A percentile compares a stretch with the other conserved stretches of the same genome.
Evolutionary conservation across 495 filamentous ascomycete species (phyloP).

Genomic region (Podospora bellae-mahoneyi): DNA sequence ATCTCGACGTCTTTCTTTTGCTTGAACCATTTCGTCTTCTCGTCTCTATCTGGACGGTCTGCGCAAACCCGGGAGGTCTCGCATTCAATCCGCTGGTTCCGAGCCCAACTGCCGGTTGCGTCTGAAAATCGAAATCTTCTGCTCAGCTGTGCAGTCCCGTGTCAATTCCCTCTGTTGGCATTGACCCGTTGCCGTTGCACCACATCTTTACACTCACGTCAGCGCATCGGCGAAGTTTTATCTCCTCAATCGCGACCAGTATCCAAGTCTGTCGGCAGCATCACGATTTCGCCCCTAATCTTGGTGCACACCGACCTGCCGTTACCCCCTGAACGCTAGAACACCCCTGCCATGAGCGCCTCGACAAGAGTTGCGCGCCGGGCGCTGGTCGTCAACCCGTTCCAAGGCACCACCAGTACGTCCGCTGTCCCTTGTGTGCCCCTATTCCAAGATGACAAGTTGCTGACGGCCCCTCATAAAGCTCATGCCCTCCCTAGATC

Average conservation of each 20-base stretch:
- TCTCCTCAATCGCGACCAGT: neutral
- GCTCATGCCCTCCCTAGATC: conserved; percentile 39
- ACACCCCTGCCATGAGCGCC: conserved; percentile 51
- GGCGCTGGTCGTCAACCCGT: conserved; percentile 54
- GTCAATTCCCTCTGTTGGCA: conserved; percentile 1
- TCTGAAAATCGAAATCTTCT: conserved; percentile 3
- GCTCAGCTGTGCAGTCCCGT: neutral
- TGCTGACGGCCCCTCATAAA: conserved; percentile 25
- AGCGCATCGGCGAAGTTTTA: conserved; percentile 14
- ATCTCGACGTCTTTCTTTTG: neutral
- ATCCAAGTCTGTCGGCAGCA: neutral
- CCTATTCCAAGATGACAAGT: neutral
- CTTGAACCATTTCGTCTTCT: neutral
- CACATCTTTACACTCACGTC: neutral
- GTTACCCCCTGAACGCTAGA: conserved; percentile 3
- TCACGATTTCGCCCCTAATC: neutral
- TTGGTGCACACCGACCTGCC: neutral
- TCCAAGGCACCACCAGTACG: conserved; percentile 41
- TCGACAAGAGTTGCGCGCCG: conserved; percentile 57
- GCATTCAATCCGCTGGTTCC: conserved; percentile 3
- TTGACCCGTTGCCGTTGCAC: neutral
- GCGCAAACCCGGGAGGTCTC: neutral
- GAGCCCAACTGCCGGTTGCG: conserved; percentile 2
- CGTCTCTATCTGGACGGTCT: neutral
- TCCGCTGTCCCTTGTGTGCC: conserved; percentile 18